Evolutionary conservation across 495 filamentous ascomycete genomes (phyloP).

Genomic region (Penicillium taxi): DNA sequence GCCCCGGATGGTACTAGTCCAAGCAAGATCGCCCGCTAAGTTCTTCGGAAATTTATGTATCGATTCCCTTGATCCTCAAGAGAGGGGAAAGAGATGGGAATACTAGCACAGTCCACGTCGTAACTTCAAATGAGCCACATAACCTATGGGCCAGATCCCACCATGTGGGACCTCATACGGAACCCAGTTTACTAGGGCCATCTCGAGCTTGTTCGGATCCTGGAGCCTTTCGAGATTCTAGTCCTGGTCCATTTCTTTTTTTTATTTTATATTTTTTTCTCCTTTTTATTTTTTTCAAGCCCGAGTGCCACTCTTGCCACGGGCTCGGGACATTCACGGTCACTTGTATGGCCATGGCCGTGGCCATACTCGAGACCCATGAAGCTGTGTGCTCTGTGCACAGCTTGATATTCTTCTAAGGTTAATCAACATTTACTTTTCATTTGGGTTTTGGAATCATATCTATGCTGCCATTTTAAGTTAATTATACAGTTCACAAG

Average conservation of each 20-base stretch:
- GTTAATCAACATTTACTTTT: no score
- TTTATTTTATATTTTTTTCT: not conserved
- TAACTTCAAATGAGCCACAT: not conserved
- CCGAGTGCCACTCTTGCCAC: not conserved
- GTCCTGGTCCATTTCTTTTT: slow-evolving; percentile 1
- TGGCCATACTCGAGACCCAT: no score
- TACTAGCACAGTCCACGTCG: not conserved
- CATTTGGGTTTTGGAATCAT: no score
- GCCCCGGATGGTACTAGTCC: not conserved
- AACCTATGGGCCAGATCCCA: not conserved
- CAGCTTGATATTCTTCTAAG: no score
- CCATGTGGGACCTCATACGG: slow-evolving; percentile 1
- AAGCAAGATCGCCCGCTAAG: slow-evolving; percentile 9
- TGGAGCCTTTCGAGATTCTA: slow-evolving; percentile 6
- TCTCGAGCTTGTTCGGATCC: slow-evolving; percentile 11
- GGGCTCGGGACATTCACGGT: no score
- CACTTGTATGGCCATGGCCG: no score
- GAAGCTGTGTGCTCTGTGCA: no score
- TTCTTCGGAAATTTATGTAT: slow-evolving; percentile 16
- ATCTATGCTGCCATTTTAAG: no score
- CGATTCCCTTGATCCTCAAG: not conserved
- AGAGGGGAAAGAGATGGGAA: not conserved
- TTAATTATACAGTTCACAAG: no score
- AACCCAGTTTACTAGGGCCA: slow-evolving; percentile 1
- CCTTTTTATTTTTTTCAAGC: not conserved